phyloP scores from a whole-genome alignment of 1,284 basidiomycete species.

The Dichomitus squalens region DNA sequence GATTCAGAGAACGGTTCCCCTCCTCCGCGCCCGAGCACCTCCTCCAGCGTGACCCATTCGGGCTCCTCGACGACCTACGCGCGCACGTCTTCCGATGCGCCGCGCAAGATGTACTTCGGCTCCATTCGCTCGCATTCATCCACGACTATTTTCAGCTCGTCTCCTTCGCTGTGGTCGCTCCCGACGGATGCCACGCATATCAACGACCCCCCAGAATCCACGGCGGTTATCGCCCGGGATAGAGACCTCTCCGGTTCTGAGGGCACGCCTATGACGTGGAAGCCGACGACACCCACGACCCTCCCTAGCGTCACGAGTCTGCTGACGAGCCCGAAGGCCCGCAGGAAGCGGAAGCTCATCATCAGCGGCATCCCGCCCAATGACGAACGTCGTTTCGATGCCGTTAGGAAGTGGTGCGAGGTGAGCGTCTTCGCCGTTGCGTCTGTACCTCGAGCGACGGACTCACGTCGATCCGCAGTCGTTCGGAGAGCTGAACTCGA shows the following conservation, averaged over 20 bases:
- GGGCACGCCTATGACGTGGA: conserved; percentile 30
- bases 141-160: conserved; percentile 39
- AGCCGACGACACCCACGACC: conserved; percentile 20
- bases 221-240: conserved; percentile 31
- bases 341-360: conserved; percentile 39
- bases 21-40: conserved; percentile 66
- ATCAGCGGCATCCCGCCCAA: conserved; percentile 40
- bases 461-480: conserved; percentile 42
- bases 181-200: conserved; percentile 43
- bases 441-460: background rate
- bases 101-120: conserved; percentile 48
- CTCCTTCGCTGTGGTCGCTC: conserved; percentile 43
- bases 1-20: conserved; percentile 18
- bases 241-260: conserved; percentile 23
- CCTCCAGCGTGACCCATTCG: conserved; percentile 61
- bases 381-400: conserved; percentile 38
- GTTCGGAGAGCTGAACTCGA: conserved; percentile 73
- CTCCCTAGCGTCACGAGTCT: conserved; percentile 29
- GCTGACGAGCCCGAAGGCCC: conserved; percentile 30
- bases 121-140: conserved; percentile 48
- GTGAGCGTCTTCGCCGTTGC: conserved; percentile 34
- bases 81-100: conserved; percentile 43
- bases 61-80: conserved; percentile 41
- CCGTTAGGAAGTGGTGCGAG: conserved; percentile 68
- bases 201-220: conserved; percentile 37